Evolutionary conservation across 202 grass and related monocot species (phyloP), one percentile per base, ranked within the genome.

Genomic region (Setaria viridis): DNA sequence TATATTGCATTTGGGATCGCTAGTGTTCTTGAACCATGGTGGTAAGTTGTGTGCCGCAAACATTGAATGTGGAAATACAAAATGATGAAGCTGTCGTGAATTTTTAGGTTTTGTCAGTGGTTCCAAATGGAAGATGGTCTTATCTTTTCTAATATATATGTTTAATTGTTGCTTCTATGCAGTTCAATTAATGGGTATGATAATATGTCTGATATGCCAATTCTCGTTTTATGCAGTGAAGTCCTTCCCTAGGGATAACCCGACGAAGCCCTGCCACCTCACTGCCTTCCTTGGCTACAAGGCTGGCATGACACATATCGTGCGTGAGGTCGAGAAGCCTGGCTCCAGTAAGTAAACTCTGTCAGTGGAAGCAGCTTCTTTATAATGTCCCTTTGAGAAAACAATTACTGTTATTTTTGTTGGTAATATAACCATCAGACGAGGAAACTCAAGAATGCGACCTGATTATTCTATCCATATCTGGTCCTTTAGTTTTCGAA

Each of bases 221-320:
- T 51, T 65, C 11, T 80, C 0, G 7, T 29, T 72, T 49, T 59
- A 73, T 92, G 67, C 93, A 98, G 95, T 98, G 93, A 98, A 98
- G 91, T 47, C 87, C 32, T 95, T 94, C 71, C 93, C 95, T 0
- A 93, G 9, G 85, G 91, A 97, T 89, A 87, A 92, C 33, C 49
- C 87, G 9, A 88, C 76, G 62, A 94, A 93, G 68, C 72, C 80
- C 12, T 86, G 70, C 70, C 79, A 88, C n/a, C 82, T 97, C 7
- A 94, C 95, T 49, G 82, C 95, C 70, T 97, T 97, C 53, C 70
- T 93, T 66, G 95, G 92, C 10, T 97, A 94, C 92, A 97, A 97
- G 80, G 90, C 95, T 83, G 95, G 95, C 15, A 97, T 97, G 95
- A 97, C 95, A 0, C 95, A 97, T 50, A 94, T 97, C 41, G 95